Evolutionary conservation across 2,329 filamentous ascomycete species (phyloP).

Genomic region (Fusarium chlamydosporum): DNA sequence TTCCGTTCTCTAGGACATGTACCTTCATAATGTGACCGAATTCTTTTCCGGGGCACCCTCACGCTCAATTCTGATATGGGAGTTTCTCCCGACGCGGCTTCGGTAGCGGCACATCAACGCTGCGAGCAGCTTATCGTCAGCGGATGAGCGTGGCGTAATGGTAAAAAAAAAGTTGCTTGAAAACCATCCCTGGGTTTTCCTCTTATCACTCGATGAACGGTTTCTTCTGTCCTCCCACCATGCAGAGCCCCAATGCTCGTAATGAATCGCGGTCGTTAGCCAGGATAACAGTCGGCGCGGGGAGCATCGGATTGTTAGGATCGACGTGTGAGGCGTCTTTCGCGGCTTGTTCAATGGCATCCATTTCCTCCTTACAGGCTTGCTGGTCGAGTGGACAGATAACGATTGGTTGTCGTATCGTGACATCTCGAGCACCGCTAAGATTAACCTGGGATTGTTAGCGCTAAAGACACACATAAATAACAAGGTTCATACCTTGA

Average conservation of each 20-base stretch:
- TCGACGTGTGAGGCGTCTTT: slow-evolving; percentile 92
- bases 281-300: slow-evolving; percentile 84
- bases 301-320: slow-evolving; percentile 91
- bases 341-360: slow-evolving; percentile 95
- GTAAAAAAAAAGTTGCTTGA: slow-evolving; percentile 28
- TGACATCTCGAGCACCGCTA: slow-evolving; percentile 88
- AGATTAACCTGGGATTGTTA: slow-evolving; percentile 78
- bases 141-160: slow-evolving; percentile 28
- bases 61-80: slow-evolving; percentile 33
- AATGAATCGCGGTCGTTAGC: slow-evolving; percentile 79
- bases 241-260: slow-evolving; percentile 72
- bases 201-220: slow-evolving; percentile 71
- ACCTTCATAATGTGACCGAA: slow-evolving; percentile 18
- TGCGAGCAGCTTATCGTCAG: slow-evolving; percentile 22
- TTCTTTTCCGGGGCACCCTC: slow-evolving; percentile 18
- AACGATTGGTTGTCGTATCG: slow-evolving; percentile 90
- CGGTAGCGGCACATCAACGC: slow-evolving; percentile 33
- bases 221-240: slow-evolving; percentile 75
- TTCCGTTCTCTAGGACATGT: slow-evolving; percentile 14
- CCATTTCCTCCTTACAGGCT: slow-evolving; percentile 98
- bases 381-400: slow-evolving; percentile 96
- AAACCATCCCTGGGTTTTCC: slow-evolving; percentile 28
- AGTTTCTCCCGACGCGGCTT: slow-evolving; percentile 42
- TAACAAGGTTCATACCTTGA: slow-evolving; percentile 76
- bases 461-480: slow-evolving; percentile 30